These are phyloP conservation scores for Meyerozyma elateridarum DNA, from an alignment of 1,139 yeast genomes.

Conservation along the genomic window DNA sequence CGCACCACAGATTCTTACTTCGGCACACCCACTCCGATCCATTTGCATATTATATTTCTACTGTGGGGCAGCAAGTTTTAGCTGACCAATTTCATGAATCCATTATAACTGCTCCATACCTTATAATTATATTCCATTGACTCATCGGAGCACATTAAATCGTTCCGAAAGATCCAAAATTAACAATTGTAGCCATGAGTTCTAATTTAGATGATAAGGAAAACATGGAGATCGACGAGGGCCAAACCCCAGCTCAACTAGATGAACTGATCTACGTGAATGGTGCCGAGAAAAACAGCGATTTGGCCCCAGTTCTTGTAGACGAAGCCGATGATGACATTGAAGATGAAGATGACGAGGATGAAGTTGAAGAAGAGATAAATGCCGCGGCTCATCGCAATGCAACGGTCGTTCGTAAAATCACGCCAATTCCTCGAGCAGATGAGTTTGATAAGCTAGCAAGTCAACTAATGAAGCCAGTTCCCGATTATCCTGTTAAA, in stretches of 20 bases:
- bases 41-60: too few species aligned
- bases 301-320: constrained; percentile 2
- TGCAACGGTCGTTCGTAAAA: constrained; percentile 2
- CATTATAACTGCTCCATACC: too few species aligned
- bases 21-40: too few species aligned
- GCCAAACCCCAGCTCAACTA: background rate
- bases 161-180: background rate
- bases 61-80: too few species aligned
- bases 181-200: background rate
- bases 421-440: constrained; percentile 22
- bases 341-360: constrained; percentile 9
- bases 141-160: too few species aligned
- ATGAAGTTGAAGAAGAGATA: constrained; percentile 10
- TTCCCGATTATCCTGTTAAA: constrained; percentile 41
- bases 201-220: constrained; percentile 3
- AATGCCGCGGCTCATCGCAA: constrained; percentile 2
- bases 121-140: too few species aligned
- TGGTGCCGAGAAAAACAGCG: background rate
- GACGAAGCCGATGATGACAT: constrained; percentile 4
- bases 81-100: too few species aligned
- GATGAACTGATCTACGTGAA: background rate
- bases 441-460: constrained; percentile 27
- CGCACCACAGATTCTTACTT: too few species aligned
- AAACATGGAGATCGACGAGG: background rate
- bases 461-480: constrained; percentile 32